Base-by-base conservation (phyloP, 2,329 filamentous ascomycete genomes). In the Colletotrichum costaricense region DNA sequence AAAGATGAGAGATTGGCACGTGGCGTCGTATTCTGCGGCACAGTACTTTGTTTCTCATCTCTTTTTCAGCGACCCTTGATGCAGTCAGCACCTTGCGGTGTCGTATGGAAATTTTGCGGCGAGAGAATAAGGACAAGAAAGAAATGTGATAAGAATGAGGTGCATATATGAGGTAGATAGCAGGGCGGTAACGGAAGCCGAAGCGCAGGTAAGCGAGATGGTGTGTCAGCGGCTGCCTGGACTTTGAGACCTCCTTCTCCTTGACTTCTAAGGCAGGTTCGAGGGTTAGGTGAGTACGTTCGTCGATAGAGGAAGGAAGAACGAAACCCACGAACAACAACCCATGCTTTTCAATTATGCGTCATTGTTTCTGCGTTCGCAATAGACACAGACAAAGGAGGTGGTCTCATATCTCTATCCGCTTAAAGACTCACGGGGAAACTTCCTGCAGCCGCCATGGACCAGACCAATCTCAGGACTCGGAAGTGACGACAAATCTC, bases 221-320 rank as follows among this genome's bases (percentile, higher is more conserved):
- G 58, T 69, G 69, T 69, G 69, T 72, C 69, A 69, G 65, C 69
- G 28, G 65, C 65, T 72, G 69, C 69, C 69, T 72, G 28, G 68
- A 57, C 11, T 59, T 33, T 38, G 49, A 28, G 46, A 49, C 46
- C 28, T 19, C 38, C 38, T 19, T 42, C 28, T 19, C 38, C 33
- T 7, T 42, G 38, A 42, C 38, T 19, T 19, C 58, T 63, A 28
- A 12, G 69, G 57, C 19, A 72, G 64, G 52, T 38, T 30, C 28
- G 57, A 68, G 58, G 64, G 57, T 72, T 52, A 72, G 69, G 64
- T 72, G 8, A 68, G 28, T 22, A 49, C 8, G 42, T 42, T 42
- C 38, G 16, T 42, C 38, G 4, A 49, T 7, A 9, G 8, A 49
- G 19, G 3, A 22, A n/a, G 42, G 19, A n/a, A 49, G 19, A 49